Conservation (phyloP, 441 rosid genomes). For the Viola pubescens region DNA sequence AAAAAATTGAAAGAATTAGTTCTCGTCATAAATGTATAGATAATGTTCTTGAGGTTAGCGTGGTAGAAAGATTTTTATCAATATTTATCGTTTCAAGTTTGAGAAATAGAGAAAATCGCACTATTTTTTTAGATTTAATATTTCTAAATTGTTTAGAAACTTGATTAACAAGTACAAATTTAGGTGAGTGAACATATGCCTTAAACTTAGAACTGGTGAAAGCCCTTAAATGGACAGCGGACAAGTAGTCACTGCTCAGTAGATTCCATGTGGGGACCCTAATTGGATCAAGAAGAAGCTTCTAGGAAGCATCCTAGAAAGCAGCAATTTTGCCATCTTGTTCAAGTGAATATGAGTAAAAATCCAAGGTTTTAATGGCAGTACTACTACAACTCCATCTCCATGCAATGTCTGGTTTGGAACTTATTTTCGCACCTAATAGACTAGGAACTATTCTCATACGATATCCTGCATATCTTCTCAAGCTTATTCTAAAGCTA, state of each 20-base stretch:
- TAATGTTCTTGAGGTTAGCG: neutral
- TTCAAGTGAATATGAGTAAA: neutral
- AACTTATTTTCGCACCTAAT: neutral
- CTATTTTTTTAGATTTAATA: too few relatives aligned
- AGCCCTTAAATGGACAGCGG: too few relatives aligned
- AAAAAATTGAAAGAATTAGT: too few relatives aligned
- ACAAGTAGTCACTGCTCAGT: too few relatives aligned
- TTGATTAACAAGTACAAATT: neutral
- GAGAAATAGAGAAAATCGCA: too few relatives aligned
- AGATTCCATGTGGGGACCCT: neutral
- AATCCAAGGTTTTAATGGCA: neutral
- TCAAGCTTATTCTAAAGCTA: neutral
- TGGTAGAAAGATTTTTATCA: neutral
- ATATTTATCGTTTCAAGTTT: too few relatives aligned
- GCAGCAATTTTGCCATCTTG: neutral
- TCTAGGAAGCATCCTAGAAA: constrained; percentile 7
- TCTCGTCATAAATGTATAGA: neutral
- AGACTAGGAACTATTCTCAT: too few relatives aligned
- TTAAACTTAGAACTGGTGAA: neutral
- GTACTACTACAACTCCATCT: neutral
- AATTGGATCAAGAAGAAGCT: neutral
- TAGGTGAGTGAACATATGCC: neutral
- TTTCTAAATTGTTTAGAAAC: neutral
- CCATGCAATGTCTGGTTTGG: neutral
- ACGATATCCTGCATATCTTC: too few relatives aligned